Evolutionary conservation across 495 filamentous ascomycete species (phyloP).

Genomic region (Viridothelium virens): DNA sequence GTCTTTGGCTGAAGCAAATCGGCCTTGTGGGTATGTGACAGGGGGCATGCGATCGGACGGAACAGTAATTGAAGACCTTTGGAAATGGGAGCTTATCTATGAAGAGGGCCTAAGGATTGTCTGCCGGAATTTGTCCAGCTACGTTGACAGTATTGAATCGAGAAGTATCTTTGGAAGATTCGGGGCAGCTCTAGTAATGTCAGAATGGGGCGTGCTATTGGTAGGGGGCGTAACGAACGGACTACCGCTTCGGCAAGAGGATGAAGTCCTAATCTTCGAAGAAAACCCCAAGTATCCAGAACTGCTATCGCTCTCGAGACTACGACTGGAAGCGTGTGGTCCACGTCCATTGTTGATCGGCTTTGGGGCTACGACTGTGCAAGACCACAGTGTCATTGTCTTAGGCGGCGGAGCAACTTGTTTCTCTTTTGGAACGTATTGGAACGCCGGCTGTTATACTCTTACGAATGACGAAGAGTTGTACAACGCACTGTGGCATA

Average conservation of each 20-base stretch:
- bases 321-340: slow-evolving; percentile 10
- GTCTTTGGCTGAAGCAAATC: slow-evolving; percentile 25
- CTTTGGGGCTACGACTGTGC: slow-evolving; percentile 40
- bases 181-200: slow-evolving; percentile 39
- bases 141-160: slow-evolving; percentile 8
- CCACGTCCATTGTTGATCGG: slow-evolving; percentile 60
- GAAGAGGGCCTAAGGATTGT: slow-evolving; percentile 1
- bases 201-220: slow-evolving; percentile 39
- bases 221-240: slow-evolving; percentile 44
- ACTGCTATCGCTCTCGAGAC: neutral
- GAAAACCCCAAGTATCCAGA: neutral
- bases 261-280: slow-evolving; percentile 30
- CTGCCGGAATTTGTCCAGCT: slow-evolving; percentile 22
- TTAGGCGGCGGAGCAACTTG: slow-evolving; percentile 79
- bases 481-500: slow-evolving; percentile 5
- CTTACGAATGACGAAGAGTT: slow-evolving; percentile 25
- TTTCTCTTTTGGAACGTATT: slow-evolving; percentile 77
- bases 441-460: slow-evolving; percentile 55
- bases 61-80: slow-evolving; percentile 48
- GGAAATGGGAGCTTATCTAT: slow-evolving; percentile 43
- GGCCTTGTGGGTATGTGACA: slow-evolving; percentile 49
- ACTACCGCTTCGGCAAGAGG: slow-evolving; percentile 20
- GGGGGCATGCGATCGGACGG: slow-evolving; percentile 61
- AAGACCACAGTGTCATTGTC: slow-evolving; percentile 43
- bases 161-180: slow-evolving; percentile 33